Percentiles rank a stretch among this genome's conserved stretches.
Conservation (phyloP, 2,329 filamentous ascomycete species). For the Aspergillus sp. region DNA sequence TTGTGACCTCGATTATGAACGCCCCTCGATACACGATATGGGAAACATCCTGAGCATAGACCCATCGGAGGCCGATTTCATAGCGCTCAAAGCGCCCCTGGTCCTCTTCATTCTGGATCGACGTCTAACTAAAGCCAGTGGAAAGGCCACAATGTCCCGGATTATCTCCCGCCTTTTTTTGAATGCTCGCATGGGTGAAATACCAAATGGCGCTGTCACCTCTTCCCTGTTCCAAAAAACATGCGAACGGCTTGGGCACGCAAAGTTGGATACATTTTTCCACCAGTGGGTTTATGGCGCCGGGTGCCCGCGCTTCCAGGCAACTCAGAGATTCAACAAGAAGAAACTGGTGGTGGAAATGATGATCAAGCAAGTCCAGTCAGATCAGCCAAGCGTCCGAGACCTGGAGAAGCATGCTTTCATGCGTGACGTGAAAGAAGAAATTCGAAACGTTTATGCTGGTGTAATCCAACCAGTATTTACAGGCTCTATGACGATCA, state of each 20-base stretch:
- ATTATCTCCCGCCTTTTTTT: slow-evolving; percentile 86
- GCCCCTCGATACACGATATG: slow-evolving; percentile 81
- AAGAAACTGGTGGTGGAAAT: slow-evolving; percentile 95
- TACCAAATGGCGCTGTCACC: slow-evolving; percentile 71
- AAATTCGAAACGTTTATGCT: slow-evolving; percentile 69
- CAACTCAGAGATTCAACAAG: slow-evolving; percentile 93
- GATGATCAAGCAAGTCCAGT: slow-evolving; percentile 77
- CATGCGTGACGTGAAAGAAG: slow-evolving; percentile 82
- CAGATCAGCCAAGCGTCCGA: slow-evolving; percentile 58
- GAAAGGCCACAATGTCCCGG: slow-evolving; percentile 79
- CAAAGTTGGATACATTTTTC: slow-evolving; percentile 88
- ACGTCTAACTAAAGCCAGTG: slow-evolving; percentile 83
- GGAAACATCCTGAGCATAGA: slow-evolving; percentile 79
- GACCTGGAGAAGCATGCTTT: slow-evolving; percentile 75
- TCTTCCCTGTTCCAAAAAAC: slow-evolving; percentile 77
- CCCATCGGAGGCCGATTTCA: slow-evolving; percentile 84
- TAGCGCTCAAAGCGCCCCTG: slow-evolving; percentile 85
- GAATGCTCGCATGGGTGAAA: slow-evolving; percentile 80
- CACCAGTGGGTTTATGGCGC: slow-evolving; percentile 88
- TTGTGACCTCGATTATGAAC: slow-evolving; percentile 77
- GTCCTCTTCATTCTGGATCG: slow-evolving; percentile 94
- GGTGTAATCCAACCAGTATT: slow-evolving; percentile 78
- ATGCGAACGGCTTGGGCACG: slow-evolving; percentile 87
- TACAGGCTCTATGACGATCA: slow-evolving; percentile 94
- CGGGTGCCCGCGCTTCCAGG: slow-evolving; percentile 85